phyloP scores from a whole-genome alignment of 2,329 filamentous ascomycete species.

The Lachnellula arida region DNA sequence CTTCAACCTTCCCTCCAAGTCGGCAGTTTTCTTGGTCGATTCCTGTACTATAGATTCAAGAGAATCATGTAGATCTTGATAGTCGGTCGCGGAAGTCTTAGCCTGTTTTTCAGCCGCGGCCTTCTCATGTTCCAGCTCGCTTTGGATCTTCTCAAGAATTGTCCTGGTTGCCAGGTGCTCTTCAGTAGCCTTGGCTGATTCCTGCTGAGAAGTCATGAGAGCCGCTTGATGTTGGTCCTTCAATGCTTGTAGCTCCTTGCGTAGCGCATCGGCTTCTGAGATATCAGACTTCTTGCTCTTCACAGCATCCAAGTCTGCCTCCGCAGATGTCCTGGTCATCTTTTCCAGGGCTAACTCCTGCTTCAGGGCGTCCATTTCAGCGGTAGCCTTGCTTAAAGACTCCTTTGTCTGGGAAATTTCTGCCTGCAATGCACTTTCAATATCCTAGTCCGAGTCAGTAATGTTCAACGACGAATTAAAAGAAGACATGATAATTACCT shows the following conservation, averaged over 20 bases:
- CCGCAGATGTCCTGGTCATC: slow-evolving; percentile 33
- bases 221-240: slow-evolving; percentile 45
- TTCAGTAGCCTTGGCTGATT: slow-evolving; percentile 33
- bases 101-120: slow-evolving; percentile 46
- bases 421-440: slow-evolving; percentile 37
- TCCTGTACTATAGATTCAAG: slow-evolving; percentile 58
- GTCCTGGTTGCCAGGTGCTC: slow-evolving; percentile 35
- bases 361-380: slow-evolving; percentile 22
- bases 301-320: slow-evolving; percentile 49
- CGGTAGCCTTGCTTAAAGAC: slow-evolving; percentile 17
- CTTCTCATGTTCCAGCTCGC: slow-evolving; percentile 50
- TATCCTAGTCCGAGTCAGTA: slow-evolving; percentile 36
- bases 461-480: no score
- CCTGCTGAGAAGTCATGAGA: slow-evolving; percentile 33
- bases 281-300: slow-evolving; percentile 54
- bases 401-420: slow-evolving; percentile 45
- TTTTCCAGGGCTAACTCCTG: neutral
- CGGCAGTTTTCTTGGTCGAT: slow-evolving; percentile 35
- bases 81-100: slow-evolving; percentile 49
- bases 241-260: slow-evolving; percentile 44
- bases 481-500: slow-evolving; percentile 12
- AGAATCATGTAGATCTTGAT: slow-evolving; percentile 57
- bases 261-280: slow-evolving; percentile 49
- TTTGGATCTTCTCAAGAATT: slow-evolving; percentile 41
- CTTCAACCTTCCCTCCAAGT: slow-evolving; percentile 40